Evolutionary conservation across 2,329 filamentous ascomycete species (phyloP), one percentile per base, ranked within the genome.

Genomic region (Exophiala aquamarina): DNA sequence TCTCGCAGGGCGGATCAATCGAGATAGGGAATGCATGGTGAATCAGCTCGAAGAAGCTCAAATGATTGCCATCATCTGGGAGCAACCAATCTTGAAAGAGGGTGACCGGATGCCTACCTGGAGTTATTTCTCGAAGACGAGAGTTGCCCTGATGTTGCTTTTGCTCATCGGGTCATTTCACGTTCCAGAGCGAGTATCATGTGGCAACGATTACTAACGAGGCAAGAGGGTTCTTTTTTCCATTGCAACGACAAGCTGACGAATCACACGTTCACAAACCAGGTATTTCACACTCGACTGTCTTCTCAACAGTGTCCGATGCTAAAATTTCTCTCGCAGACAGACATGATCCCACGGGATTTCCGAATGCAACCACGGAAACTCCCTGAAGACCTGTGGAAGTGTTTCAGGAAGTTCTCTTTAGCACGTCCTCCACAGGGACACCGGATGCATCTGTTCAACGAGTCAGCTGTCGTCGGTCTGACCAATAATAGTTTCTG

Each of bases 111-210:
- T 13, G 35, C 40, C 13, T 62, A 59, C 35, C 29, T 55, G n/a
- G 29, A 45, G 8, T 53, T 63, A 37, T 47, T 61, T 10, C 34
- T 50, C n/a, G 51, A 59, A 10, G 17, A 45, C 18, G 31, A 49
- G 18, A 37, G 41, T 1, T 59, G 49, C 39, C 35, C 26, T 3
- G 61, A 62, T 42, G 45, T 59, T 5, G 36, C 38, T 15, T n/a
- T 46, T 4, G 47, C 54, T 11, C 15, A 38, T 9, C 15, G 42
- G 10, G 19, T 49, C 10, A 50, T 59, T 10, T 35, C 51, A 9
- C 7, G 15, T 11, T 13, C 15, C 10, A 49, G 41, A 8, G 50
- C 58, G 15, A 17, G 37, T 13, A 37, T 18, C 2, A 51, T 64
- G 7, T 63, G 57, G 54, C 14, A 47, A 3, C 32, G 31, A 11